A percentile compares a stretch with the other conserved stretches of the same genome.
Conservation (phyloP, 2,329 filamentous ascomycete genomes). For the Fusarium neocosmosporiellum region DNA sequence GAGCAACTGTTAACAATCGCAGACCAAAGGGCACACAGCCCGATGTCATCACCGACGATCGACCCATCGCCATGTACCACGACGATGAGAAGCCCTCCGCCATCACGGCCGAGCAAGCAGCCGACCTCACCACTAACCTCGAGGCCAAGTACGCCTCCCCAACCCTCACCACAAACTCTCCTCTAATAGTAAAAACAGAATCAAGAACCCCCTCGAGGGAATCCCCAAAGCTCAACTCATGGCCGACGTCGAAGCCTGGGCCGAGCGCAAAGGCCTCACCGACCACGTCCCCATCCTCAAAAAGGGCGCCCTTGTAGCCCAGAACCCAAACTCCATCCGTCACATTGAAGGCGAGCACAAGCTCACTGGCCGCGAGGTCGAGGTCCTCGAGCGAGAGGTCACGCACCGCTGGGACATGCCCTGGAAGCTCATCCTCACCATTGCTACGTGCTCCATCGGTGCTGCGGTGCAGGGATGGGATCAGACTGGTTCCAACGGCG, state of each 20-base stretch:
- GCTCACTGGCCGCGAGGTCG: slow-evolving; percentile 37
- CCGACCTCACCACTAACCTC: slow-evolving; percentile 54
- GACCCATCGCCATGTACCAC: slow-evolving; percentile 13
- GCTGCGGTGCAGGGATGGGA: slow-evolving; percentile 77
- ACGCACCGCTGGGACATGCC: slow-evolving; percentile 76
- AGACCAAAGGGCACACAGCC: slow-evolving; percentile 19
- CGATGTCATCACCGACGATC: slow-evolving; percentile 4
- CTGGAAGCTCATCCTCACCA: slow-evolving; percentile 71
- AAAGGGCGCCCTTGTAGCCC: slow-evolving; percentile 66
- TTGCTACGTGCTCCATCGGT: slow-evolving; percentile 74
- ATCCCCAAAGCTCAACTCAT: slow-evolving; percentile 65
- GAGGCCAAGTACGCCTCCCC: slow-evolving; percentile 53
- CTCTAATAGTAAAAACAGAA: slow-evolving; percentile 44
- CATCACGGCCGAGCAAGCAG: slow-evolving; percentile 43
- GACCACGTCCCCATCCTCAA: slow-evolving; percentile 68
- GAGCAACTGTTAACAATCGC: not conserved
- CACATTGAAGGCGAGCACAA: slow-evolving; percentile 64
- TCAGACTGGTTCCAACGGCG: slow-evolving; percentile 70
- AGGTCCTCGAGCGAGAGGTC: slow-evolving; percentile 68
- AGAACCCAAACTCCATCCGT: slow-evolving; percentile 67
- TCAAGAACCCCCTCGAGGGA: slow-evolving; percentile 60
- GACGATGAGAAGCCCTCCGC: slow-evolving; percentile 46
- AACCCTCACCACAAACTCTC: not conserved
- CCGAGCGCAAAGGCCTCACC: slow-evolving; percentile 66
- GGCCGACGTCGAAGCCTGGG: slow-evolving; percentile 69